A percentile compares a stretch with the other conserved stretches of the same genome.
phyloP scores from a whole-genome alignment of 2,329 filamentous ascomycete genomes.

The Sclerotinia glacialis region DNA sequence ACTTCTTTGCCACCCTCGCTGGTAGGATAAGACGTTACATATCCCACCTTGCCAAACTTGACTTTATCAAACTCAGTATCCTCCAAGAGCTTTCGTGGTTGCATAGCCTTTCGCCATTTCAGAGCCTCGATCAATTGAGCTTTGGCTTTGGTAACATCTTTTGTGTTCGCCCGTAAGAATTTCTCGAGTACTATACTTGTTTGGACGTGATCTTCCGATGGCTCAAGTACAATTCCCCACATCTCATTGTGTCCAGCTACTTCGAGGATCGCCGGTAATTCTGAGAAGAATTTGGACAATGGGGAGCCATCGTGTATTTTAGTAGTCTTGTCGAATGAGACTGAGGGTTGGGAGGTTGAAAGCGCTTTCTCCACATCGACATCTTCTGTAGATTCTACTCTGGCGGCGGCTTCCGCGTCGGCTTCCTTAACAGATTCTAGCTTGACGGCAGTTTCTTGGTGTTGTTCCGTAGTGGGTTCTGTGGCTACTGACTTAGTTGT shows the following conservation, averaged over 20 bases:
- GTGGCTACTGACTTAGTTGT: not conserved
- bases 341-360: constrained; percentile 6
- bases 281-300: constrained; percentile 56
- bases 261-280: constrained; percentile 56
- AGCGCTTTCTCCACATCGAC: constrained; percentile 2
- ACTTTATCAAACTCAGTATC: constrained; percentile 59
- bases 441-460: constrained; percentile 4
- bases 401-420: constrained; percentile 14
- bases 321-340: constrained; percentile 19
- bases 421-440: constrained; percentile 9
- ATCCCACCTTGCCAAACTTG: constrained; percentile 78
- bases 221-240: constrained; percentile 72
- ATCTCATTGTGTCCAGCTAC: constrained; percentile 69
- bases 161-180: constrained; percentile 86
- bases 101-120: constrained; percentile 75
- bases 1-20: constrained; percentile 54
- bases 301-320: constrained; percentile 31
- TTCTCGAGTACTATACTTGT: constrained; percentile 87
- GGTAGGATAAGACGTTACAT: constrained; percentile 67
- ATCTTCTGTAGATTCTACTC: constrained; percentile 15
- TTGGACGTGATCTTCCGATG: constrained; percentile 56
- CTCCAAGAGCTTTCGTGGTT: constrained; percentile 65
- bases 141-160: constrained; percentile 69
- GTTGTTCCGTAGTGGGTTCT: not conserved
- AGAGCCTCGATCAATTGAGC: constrained; percentile 77